Conservation (phyloP, 208 protist genomes). For the Entamoeba invadens region DNA sequence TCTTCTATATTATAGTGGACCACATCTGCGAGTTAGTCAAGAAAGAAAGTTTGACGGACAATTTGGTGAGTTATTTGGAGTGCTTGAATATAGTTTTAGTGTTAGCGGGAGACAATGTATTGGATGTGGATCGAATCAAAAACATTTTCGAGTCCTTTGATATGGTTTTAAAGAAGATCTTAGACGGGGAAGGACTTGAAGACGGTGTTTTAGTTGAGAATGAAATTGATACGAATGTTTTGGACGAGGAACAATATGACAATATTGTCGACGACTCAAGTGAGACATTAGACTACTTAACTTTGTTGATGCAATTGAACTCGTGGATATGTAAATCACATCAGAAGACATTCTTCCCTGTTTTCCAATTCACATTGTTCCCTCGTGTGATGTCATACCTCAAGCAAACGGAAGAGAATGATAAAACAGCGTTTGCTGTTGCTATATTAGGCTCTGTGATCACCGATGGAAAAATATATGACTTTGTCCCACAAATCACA, state of each 20-base stretch:
- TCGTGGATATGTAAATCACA: background rate
- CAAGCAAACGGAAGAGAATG: background rate
- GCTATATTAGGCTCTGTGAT: background rate
- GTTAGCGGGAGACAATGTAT: background rate
- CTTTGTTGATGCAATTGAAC: background rate
- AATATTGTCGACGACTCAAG: background rate
- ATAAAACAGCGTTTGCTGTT: background rate
- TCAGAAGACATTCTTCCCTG: background rate
- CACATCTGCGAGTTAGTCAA: background rate
- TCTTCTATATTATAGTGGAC: background rate
- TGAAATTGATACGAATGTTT: background rate
- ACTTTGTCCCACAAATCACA: background rate
- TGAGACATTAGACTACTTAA: background rate
- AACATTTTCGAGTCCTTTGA: background rate
- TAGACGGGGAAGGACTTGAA: background rate
- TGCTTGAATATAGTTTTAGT: background rate
- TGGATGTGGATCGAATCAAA: background rate
- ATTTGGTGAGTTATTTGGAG: background rate
- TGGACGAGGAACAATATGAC: background rate
- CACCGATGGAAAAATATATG: background rate
- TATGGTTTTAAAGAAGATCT: background rate
- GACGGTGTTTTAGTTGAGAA: background rate
- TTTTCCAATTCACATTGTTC: background rate
- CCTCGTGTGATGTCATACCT: background rate
- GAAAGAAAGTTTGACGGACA: background rate